phyloP scores from a whole-genome alignment of 805 yeast species.

The Blastobotrys muscicola region DNA sequence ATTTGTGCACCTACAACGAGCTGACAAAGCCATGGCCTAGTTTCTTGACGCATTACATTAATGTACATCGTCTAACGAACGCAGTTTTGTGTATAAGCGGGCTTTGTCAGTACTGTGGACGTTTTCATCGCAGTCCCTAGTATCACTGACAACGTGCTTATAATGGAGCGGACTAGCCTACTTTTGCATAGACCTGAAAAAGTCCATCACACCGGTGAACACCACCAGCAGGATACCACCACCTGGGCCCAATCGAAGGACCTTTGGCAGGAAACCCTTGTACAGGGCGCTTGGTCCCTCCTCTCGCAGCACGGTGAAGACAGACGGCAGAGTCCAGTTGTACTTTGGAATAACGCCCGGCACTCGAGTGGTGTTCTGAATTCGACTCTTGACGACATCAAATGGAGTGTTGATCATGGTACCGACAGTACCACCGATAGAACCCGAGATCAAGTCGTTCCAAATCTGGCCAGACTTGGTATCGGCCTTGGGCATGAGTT shows the following conservation, averaged over 20 bases:
- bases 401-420: slow-evolving; percentile 93
- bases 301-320: slow-evolving; percentile 65
- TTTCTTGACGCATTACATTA: not conserved
- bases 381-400: slow-evolving; percentile 91
- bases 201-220: slow-evolving; percentile 91
- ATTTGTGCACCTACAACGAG: too few relatives aligned
- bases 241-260: slow-evolving; percentile 95
- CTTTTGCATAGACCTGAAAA: slow-evolving; percentile 41
- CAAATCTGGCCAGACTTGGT: slow-evolving; percentile 63
- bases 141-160: too few relatives aligned
- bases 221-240: slow-evolving; percentile 97
- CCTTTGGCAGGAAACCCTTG: slow-evolving; percentile 96
- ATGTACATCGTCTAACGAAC: not conserved
- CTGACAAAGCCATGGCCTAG: too few relatives aligned
- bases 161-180: too few relatives aligned
- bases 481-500: slow-evolving; percentile 67
- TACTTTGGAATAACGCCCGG: slow-evolving; percentile 79
- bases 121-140: not conserved
- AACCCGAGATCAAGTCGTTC: slow-evolving; percentile 85
- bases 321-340: slow-evolving; percentile 83
- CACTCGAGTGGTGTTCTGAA: slow-evolving; percentile 60
- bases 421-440: slow-evolving; percentile 95
- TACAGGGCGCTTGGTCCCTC: slow-evolving; percentile 90
- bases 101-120: not conserved
- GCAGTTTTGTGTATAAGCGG: not conserved